A percentile compares a stretch with the other conserved stretches of the same genome.
phyloP scores from a whole-genome alignment of 2,329 filamentous ascomycete genomes.

The Xenosphaeropsis pyriputrescens region DNA sequence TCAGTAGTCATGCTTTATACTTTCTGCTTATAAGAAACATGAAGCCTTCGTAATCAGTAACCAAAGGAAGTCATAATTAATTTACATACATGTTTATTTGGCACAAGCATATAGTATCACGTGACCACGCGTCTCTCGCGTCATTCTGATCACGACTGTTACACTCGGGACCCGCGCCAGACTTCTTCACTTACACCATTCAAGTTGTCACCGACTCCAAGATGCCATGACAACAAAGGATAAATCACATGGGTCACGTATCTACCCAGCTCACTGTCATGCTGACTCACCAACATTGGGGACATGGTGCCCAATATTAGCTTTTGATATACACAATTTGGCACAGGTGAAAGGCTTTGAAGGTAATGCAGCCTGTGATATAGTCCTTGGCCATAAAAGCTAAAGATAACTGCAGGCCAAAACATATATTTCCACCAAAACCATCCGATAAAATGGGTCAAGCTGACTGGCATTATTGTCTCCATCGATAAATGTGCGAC shows the following conservation, averaged over 20 bases:
- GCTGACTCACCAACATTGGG: conserved; percentile 44
- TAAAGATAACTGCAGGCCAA: conserved; percentile 25
- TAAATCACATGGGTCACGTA: conserved; percentile 8
- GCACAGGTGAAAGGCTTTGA: conserved; percentile 32
- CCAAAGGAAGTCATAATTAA: too few species aligned
- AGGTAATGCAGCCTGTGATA: conserved; percentile 21
- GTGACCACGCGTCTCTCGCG: conserved; percentile 8
- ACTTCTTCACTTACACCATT: neutral
- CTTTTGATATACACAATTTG: conserved; percentile 32
- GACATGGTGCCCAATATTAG: conserved; percentile 41
- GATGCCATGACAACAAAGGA: neutral
- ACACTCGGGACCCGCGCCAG: conserved; percentile 19
- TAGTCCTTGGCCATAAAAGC: too few species aligned
- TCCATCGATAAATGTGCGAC: conserved; percentile 35
- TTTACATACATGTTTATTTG: too few species aligned
- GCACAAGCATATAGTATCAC: too few species aligned
- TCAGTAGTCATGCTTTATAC: too few species aligned
- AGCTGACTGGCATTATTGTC: conserved; percentile 56
- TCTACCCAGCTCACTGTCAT: conserved; percentile 51
- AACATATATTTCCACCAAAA: conserved; percentile 54
- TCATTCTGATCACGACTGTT: conserved; percentile 40
- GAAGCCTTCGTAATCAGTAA: too few species aligned
- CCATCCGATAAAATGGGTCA: conserved; percentile 64
- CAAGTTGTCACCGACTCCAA: neutral
- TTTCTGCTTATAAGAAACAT: too few species aligned